phyloP scores from a whole-genome alignment of 306 rosid genomes.

The Glycine tomentella region DNA sequence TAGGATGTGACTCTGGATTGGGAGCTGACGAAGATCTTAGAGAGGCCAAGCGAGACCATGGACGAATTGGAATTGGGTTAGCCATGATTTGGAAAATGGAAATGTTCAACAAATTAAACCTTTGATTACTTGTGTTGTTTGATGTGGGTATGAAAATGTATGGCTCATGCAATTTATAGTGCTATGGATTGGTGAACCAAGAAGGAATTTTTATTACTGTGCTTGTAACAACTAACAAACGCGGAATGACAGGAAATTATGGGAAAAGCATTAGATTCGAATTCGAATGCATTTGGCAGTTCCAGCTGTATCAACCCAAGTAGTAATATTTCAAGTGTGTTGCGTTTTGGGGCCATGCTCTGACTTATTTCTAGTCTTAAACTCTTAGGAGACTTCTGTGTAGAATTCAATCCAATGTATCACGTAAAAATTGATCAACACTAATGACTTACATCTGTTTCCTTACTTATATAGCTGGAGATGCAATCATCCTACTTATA shows the following conservation, averaged over 20 bases:
- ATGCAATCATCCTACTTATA: not conserved
- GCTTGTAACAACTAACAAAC: not conserved
- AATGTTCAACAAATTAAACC: not conserved
- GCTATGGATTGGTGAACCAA: not conserved
- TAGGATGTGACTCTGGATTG: not conserved
- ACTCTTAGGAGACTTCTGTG: too few relatives aligned
- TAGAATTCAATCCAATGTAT: too few relatives aligned
- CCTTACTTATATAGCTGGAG: not conserved
- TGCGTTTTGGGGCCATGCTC: not conserved
- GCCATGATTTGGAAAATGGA: slow-evolving; percentile 49
- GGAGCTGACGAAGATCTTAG: slow-evolving; percentile 9
- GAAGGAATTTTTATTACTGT: not conserved
- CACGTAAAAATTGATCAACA: too few relatives aligned
- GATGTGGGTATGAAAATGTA: slow-evolving; percentile 15
- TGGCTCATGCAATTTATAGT: slow-evolving; percentile 2
- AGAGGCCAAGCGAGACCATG: slow-evolving; percentile 69
- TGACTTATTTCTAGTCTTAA: not conserved
- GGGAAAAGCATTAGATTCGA: slow-evolving; percentile 15
- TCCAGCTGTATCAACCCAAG: not conserved
- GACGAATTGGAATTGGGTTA: slow-evolving; percentile 62
- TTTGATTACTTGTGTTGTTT: too few relatives aligned
- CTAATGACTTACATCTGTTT: not conserved
- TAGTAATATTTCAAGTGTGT: not conserved
- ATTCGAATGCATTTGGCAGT: not conserved
- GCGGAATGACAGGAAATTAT: not conserved